Base-by-base conservation (phyloP, 768 basidiomycete species). In the Cystofilobasidium capitatum region DNA sequence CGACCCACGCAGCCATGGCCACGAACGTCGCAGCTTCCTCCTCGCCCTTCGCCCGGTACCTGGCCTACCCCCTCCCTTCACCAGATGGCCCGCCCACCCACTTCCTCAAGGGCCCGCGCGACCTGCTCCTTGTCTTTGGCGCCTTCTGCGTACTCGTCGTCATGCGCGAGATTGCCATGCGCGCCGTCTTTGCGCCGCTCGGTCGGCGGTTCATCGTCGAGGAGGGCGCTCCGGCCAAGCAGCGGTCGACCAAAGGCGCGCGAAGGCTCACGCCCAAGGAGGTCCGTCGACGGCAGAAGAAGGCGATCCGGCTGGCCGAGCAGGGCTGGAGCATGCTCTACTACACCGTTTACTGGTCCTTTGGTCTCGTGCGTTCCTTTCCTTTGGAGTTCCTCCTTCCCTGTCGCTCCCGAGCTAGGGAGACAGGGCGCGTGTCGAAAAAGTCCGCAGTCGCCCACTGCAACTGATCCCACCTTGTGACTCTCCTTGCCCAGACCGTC, bases 311-410 rank as follows among this genome's bases (percentile, higher is more conserved):
- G 72, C 98, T 98, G 74, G 89, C 91, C 3, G 96, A 99, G 76
- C 96, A 99, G 78, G 88, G 91, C 65, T 98, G 91, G 89, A 85
- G 84, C 40, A 81, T 86, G 54, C 77, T 89, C 58, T 98, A 94
- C 77, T 91, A 89, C 51, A 69, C 42, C 45, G 65, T 83, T 1
- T 88, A 86, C 71, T 94, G 88, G 83, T 77, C 77, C 26, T 85
- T 85, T 75, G 94, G 94, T 35, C 71, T 90, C 71, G 94, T 94
- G 75, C 77, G 92, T 85, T n/a, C 60, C 16, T 45, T 26, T 69
- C 22, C 29, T 31, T 14, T 26, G 24, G 6, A 45, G 17, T 17
- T 54, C n/a, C 31, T 3, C 7, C 44, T n/a, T 58, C 24, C 14
- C 31, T 35, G 13, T 64, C 9, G 29, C n/a, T 40, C 16, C 9